phyloP scores from a whole-genome alignment of 2,329 filamentous ascomycete genomes.

The Pestalotiopsis sp. region DNA sequence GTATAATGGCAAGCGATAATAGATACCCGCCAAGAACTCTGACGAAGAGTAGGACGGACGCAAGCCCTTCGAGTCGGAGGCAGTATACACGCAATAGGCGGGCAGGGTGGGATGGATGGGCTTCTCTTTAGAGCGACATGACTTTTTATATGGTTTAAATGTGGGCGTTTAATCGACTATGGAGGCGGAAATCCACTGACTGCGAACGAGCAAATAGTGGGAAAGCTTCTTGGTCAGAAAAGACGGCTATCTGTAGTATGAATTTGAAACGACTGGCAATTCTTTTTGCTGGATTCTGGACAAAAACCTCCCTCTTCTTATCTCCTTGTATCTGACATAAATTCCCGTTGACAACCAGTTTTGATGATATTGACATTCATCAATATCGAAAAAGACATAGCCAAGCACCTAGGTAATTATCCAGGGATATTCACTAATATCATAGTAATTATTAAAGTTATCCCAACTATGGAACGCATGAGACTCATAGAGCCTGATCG shows the following conservation, averaged over 20 bases:
- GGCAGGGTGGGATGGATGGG: neutral
- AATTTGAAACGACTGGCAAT: neutral
- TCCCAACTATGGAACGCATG: too few species aligned
- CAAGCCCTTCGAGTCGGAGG: neutral
- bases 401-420: too few species aligned
- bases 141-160: neutral
- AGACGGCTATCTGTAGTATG: conserved; percentile 18
- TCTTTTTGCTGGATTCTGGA: neutral
- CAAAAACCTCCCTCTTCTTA: neutral
- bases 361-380: too few species aligned
- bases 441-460: too few species aligned
- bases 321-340: neutral
- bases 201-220: neutral
- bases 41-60: neutral
- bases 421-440: too few species aligned
- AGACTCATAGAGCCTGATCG: too few species aligned
- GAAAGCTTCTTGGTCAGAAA: neutral
- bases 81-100: neutral
- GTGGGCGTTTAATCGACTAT: neutral
- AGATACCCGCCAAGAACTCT: neutral
- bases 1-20: conserved; percentile 6
- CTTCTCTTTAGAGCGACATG: conserved; percentile 9
- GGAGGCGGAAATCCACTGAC: conserved; percentile 6
- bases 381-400: too few species aligned
- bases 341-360: too few species aligned